A percentile compares a stretch with the other conserved stretches of the same genome.
These are phyloP conservation scores for Daldinia childiae DNA, from an alignment of 495 filamentous ascomycete genomes.

Conservation along the genomic window DNA sequence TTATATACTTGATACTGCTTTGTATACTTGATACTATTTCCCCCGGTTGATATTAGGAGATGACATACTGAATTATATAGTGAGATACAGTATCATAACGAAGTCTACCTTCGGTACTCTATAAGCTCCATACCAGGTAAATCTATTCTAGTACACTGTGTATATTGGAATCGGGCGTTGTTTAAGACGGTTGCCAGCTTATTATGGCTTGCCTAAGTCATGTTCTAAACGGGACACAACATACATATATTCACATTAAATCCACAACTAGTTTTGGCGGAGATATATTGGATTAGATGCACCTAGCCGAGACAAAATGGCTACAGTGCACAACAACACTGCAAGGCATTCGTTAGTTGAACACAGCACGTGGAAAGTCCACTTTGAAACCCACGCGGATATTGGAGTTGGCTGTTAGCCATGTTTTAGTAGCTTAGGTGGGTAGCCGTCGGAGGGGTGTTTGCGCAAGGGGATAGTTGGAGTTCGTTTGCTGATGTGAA, in stretches of 20 bases:
- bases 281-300: constrained; percentile 17
- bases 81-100: background rate
- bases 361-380: constrained; percentile 26
- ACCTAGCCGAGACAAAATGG: constrained; percentile 28
- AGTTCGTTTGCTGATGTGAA: background rate
- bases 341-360: constrained; percentile 28
- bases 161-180: background rate
- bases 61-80: background rate
- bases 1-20: background rate
- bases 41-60: background rate
- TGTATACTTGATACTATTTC: too few relatives aligned
- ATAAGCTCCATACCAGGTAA: background rate
- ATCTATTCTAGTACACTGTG: background rate
- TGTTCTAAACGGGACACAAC: constrained; percentile 22
- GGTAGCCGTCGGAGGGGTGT: constrained; percentile 11
- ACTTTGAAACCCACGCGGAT: constrained; percentile 4
- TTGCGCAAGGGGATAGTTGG: constrained; percentile 1
- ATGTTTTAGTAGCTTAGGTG: constrained; percentile 6
- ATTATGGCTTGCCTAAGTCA: background rate
- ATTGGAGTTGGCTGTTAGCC: background rate
- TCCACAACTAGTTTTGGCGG: background rate
- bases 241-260: constrained; percentile 25
- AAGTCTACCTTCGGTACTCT: background rate
- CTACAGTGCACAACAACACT: constrained; percentile 9
- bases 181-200: constrained; percentile 16